Base-by-base conservation (phyloP, 345 rosid species). In the Melastoma malabathricum region DNA sequence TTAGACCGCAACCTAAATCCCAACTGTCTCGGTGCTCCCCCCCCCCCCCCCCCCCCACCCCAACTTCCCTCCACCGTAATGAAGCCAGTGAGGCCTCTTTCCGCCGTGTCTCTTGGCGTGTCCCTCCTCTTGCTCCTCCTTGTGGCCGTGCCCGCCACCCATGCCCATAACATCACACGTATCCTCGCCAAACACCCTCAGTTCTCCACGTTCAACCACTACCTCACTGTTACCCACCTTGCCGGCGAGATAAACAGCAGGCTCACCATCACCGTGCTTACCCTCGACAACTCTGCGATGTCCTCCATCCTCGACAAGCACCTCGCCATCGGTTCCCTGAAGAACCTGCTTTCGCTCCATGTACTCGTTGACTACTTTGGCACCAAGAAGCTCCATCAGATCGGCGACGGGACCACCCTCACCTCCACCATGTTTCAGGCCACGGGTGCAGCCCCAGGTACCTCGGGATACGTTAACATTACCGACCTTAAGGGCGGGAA, bases 121-220 rank as follows among this genome's bases (percentile, higher is more conserved):
- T 5, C 38, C 38, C 38, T 31, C 38, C 38, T 31, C 38, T 2
- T 31, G 9, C 38, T 31, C 38, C 5, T 5, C 38, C 38, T 31
- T 6, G 38, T 7, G 10, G 38, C 38, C 38, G 38, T 9, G 1
- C 38, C 38, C 38, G 38, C 5, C 38, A 9, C 65, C 44, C 18
- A 63, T 23, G 95, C 80, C 15, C 89, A 82, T 78, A 92, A 92
- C 74, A 81, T 92, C 52, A 92, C 93, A 3, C 59, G 50, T 52
- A 72, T 92, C 58, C 89, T 92, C 0, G 89, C 87, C 48, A 68
- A 69, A 53, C 75, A 84, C 75, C 96, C 95, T 0, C 50, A 61
- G 3, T 74, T 87, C 80, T 92, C 98, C 70, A 80, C 95, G 45
- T 92, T 92, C 82, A 92, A 92, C 68, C 98, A 80, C 58, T 92